phyloP scores from a whole-genome alignment of 129 eudicot genomes.

The Flaveria linearis region DNA sequence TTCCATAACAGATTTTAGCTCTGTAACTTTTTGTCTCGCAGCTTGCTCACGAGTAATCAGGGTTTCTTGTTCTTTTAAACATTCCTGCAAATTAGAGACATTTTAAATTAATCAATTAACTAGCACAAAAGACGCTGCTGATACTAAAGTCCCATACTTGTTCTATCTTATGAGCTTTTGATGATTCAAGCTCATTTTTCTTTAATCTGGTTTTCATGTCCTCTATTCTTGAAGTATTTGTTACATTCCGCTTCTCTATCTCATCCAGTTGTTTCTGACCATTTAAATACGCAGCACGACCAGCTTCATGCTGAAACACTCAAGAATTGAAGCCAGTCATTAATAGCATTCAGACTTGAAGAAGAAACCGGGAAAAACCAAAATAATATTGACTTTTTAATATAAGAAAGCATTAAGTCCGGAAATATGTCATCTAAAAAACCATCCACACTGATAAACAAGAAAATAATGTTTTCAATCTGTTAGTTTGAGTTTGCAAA shows the following conservation, averaged over 20 bases:
- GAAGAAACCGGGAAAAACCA: neutral
- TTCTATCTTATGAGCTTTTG: conserved; percentile 72
- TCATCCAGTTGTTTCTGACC: conserved; percentile 72
- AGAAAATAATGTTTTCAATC: neutral
- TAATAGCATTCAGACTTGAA: conserved; percentile 9
- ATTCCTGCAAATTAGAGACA: conserved; percentile 48
- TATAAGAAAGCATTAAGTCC: neutral
- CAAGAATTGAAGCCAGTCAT: conserved; percentile 16
- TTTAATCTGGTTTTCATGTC: conserved; percentile 51
- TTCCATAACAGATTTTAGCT: conserved; percentile 74
- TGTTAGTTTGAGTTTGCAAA: conserved; percentile 1
- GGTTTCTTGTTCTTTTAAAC: conserved; percentile 70
- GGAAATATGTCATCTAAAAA: neutral
- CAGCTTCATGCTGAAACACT: conserved; percentile 76
- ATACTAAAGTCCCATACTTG: conserved; percentile 48
- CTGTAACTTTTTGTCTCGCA: conserved; percentile 79
- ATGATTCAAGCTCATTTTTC: conserved; percentile 56
- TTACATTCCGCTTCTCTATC: conserved; percentile 43
- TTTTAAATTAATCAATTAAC: neutral
- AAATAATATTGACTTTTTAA: neutral
- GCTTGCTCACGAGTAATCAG: conserved; percentile 77
- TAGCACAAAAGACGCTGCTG: neutral
- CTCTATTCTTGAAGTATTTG: conserved; percentile 48
- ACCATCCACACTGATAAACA: neutral
- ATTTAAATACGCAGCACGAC: conserved; percentile 63